Percentiles rank a stretch among this genome's conserved stretches.
phyloP scores from a whole-genome alignment of 1,284 basidiomycete genomes.

The Wolfiporia cocos region DNA sequence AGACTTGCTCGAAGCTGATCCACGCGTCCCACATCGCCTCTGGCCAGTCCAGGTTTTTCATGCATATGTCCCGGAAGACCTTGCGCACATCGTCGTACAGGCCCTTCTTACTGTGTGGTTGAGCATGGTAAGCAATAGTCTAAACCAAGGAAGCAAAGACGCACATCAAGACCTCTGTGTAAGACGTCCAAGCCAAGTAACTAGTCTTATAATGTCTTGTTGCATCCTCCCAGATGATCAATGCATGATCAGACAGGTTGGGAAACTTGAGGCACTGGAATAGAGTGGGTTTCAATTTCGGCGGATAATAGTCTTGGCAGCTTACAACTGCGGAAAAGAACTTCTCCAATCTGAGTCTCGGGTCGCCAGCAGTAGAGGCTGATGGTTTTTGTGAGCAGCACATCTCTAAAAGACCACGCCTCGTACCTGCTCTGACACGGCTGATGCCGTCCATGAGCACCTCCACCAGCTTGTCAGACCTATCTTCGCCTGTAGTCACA shows the following conservation, averaged over 20 bases:
- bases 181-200: conserved; percentile 64
- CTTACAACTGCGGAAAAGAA: conserved; percentile 71
- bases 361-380: conserved; percentile 43
- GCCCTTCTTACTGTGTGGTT: conserved; percentile 42
- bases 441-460: conserved; percentile 56
- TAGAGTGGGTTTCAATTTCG: background rate
- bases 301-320: conserved; percentile 8
- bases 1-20: conserved; percentile 78
- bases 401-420: background rate
- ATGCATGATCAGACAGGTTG: conserved; percentile 44
- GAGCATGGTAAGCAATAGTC: background rate
- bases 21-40: conserved; percentile 90
- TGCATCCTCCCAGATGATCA: conserved; percentile 58
- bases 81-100: conserved; percentile 57
- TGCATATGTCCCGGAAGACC: conserved; percentile 57
- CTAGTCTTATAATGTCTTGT: conserved; percentile 62
- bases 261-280: conserved; percentile 40
- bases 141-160: conserved; percentile 19
- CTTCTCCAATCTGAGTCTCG: conserved; percentile 73
- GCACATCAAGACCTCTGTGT: conserved; percentile 64
- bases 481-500: conserved; percentile 36
- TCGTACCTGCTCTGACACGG: conserved; percentile 49
- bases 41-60: conserved; percentile 84
- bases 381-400: background rate
- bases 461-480: conserved; percentile 43